Conservation (phyloP, 352 stramenopile species). For the Stephanocyclus meneghinianus region DNA sequence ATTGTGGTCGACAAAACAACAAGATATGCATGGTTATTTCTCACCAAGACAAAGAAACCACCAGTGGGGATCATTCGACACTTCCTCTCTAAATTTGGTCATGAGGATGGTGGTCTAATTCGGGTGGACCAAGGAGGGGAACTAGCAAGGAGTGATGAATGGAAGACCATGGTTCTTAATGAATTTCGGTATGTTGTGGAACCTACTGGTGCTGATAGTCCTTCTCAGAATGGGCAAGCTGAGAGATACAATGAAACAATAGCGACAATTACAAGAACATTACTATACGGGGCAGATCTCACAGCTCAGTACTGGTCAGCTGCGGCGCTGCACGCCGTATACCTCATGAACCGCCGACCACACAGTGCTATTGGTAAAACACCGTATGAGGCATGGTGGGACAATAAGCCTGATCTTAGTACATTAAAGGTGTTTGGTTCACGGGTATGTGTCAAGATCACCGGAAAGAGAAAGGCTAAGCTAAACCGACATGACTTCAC, state of each 20-base stretch:
- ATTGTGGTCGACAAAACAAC: no score
- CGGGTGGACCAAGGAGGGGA: neutral
- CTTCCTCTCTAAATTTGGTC: neutral
- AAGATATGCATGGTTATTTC: no score
- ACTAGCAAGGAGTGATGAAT: neutral
- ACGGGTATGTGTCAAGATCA: constrained; percentile 22
- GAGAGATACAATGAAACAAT: constrained; percentile 17
- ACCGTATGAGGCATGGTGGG: no score
- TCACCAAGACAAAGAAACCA: neutral
- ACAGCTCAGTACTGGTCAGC: constrained; percentile 12
- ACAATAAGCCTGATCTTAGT: constrained; percentile 1
- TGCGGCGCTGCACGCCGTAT: constrained; percentile 6
- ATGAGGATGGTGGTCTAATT: neutral
- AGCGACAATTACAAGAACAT: neutral
- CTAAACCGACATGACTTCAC: constrained; percentile 19
- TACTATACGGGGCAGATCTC: constrained; percentile 9
- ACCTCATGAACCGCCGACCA: constrained; percentile 7
- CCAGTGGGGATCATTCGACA: neutral
- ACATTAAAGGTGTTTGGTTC: constrained; percentile 12
- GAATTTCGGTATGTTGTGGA: neutral
- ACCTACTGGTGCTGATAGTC: neutral
- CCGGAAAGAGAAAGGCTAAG: constrained; percentile 13
- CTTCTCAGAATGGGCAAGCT: no score
- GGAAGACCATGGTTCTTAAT: neutral
- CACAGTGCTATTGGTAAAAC: neutral